Conservation (phyloP, 208 protist species). For the Trypanosoma boissoni region DNA sequence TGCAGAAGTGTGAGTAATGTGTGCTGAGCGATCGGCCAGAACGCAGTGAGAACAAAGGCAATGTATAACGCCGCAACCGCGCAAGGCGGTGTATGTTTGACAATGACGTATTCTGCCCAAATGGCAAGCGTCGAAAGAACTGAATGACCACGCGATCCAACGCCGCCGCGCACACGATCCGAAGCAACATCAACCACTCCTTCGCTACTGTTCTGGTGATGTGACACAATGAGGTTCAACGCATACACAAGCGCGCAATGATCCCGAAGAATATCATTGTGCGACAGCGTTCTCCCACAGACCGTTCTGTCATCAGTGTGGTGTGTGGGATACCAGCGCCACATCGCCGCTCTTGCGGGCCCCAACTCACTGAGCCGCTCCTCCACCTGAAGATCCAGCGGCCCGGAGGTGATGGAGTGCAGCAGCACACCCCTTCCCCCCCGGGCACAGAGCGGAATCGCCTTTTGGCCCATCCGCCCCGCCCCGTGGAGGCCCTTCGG, state of each 20-base stretch:
- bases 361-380: constrained; percentile 19
- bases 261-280: constrained; percentile 38
- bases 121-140: not conserved
- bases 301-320: constrained; percentile 26
- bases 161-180: not conserved
- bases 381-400: constrained; percentile 47
- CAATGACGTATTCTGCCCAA: not conserved
- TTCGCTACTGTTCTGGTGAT: not conserved
- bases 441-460: constrained; percentile 14
- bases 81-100: too few species aligned
- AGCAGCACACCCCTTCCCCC: too few species aligned
- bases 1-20: not conserved
- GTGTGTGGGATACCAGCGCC: constrained; percentile 7
- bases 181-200: not conserved
- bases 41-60: not conserved
- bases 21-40: not conserved
- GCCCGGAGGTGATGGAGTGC: constrained; percentile 29
- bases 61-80: not conserved
- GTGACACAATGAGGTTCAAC: constrained; percentile 11
- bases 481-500: not conserved
- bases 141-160: not conserved
- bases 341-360: not conserved
- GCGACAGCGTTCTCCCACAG: constrained; percentile 33
- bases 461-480: not conserved
- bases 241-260: constrained; percentile 32